phyloP scores from a whole-genome alignment of 495 filamentous ascomycete species.

The Daldinia vernicosa region DNA sequence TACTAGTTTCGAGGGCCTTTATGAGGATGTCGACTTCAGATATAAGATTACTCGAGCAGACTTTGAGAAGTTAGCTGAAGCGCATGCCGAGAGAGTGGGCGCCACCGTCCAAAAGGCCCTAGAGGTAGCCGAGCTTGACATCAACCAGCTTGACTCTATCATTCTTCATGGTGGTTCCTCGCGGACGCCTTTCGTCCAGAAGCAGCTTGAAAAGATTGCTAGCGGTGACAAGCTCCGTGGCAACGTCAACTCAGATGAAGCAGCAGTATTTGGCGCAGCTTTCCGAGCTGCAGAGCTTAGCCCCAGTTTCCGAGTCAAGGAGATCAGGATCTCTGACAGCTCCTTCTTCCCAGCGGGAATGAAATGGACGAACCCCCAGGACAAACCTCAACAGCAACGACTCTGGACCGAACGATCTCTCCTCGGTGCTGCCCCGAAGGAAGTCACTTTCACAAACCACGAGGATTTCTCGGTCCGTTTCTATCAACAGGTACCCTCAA shows the following conservation, averaged over 20 bases:
- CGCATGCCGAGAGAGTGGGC: constrained; percentile 72
- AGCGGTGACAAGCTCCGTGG: constrained; percentile 82
- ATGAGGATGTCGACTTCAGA: constrained; percentile 90
- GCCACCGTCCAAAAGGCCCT: constrained; percentile 78
- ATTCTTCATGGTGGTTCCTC: constrained; percentile 93
- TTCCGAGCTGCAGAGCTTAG: constrained; percentile 92
- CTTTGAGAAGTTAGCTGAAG: constrained; percentile 83
- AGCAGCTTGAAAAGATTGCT: constrained; percentile 78
- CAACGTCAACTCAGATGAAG: constrained; percentile 97
- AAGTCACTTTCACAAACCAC: constrained; percentile 84
- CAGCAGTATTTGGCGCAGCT: constrained; percentile 94
- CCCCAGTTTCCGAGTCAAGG: constrained; percentile 96
- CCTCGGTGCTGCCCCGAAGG: constrained; percentile 78
- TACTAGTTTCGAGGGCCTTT: constrained; percentile 84
- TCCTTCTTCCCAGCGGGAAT: constrained; percentile 76
- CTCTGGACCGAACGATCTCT: constrained; percentile 83
- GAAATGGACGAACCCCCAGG: constrained; percentile 75
- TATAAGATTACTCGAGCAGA: constrained; percentile 85
- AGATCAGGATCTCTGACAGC: constrained; percentile 81
- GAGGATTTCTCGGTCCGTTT: constrained; percentile 86
- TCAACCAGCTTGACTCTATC: constrained; percentile 84
- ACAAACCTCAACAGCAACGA: constrained; percentile 64
- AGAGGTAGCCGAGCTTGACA: constrained; percentile 71
- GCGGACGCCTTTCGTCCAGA: constrained; percentile 94
- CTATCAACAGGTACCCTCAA: constrained; percentile 71